Base-by-base conservation (phyloP, 805 yeast genomes). In the Yarrowia sp. region DNA sequence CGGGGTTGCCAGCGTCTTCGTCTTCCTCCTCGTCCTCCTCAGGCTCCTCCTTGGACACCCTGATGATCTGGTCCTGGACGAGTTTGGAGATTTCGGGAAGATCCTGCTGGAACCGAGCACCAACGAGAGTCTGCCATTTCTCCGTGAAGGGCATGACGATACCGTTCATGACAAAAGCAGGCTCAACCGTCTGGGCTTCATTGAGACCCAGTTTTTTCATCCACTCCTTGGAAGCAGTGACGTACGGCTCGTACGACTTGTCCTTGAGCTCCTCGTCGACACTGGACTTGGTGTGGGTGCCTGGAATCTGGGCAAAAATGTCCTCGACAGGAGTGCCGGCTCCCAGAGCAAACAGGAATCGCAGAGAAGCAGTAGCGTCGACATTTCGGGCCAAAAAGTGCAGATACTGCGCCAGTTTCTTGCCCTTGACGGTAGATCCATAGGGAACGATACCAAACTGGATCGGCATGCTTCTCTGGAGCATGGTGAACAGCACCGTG, bases 381-480 rank as follows among this genome's bases (percentile, higher is more conserved):
- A 56, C 50, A 47, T 50, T 43, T 24, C 44, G 38, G 14, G 66
- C 40, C 13, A 73, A 39, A 33, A 66, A 71, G 30, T 69, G 58
- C 13, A 73, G 34, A 19, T 69, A 72, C 53, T 68, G 46, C 0
- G 76, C 69, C 10, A 71, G 61, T 10, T 63, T 39, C 20, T 67
- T 69, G 58, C 75, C 74, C 19, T 71, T 72, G 14, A 52, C 70
- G 19, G 72, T 70, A 14, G 70, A 68, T 7, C 70, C 72, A 2
- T 89, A 68, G 0, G 98, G 97, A n/a, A 94, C 79, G 2, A 94
- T 70, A 8, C 98, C 99, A 64, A 94, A 74, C 76, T 93, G 89
- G 71, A 92, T 89, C 0, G 97, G 91, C 17, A 90, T 81, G 0
- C 86, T 85, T 50, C 85, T 83, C 13, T 82, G 70, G 7, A 76